Conservation (phyloP, 2,329 filamentous ascomycete species). For the Hypoxylon sp. region DNA sequence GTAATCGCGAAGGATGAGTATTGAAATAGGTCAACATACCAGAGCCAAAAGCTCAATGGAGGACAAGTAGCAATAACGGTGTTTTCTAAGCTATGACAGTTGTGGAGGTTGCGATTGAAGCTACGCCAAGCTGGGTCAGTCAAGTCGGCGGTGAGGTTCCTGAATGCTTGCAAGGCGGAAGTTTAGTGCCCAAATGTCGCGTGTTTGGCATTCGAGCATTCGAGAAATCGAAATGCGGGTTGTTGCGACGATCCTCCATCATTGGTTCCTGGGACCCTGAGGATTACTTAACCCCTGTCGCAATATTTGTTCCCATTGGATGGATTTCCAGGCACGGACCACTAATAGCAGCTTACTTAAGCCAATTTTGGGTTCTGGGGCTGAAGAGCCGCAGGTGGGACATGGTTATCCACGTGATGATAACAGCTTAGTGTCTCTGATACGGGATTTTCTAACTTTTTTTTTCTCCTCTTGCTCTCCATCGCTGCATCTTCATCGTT, state of each 20-base stretch:
- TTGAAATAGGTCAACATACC: conserved; percentile 21
- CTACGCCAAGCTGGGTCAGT: conserved; percentile 1
- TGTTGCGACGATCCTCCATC: conserved; percentile 7
- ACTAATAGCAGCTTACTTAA: conserved; percentile 13
- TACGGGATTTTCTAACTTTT: conserved; percentile 27
- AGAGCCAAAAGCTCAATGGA: conserved; percentile 7
- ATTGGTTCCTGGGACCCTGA: conserved; percentile 37
- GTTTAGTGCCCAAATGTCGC: conserved; percentile 41
- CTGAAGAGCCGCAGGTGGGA: conserved; percentile 39
- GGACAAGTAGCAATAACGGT: not conserved
- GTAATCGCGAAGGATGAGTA: not conserved
- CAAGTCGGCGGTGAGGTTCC: conserved; percentile 15
- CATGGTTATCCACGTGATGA: conserved; percentile 35
- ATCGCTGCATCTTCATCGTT: not conserved
- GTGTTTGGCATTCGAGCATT: conserved; percentile 28
- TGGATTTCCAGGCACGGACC: not conserved
- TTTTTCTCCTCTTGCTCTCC: conserved; percentile 20
- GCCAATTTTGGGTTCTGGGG: conserved; percentile 20
- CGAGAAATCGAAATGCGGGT: conserved; percentile 18
- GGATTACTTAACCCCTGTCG: conserved; percentile 18
- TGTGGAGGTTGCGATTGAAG: conserved; percentile 3
- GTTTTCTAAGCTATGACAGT: not conserved
- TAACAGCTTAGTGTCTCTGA: conserved; percentile 29
- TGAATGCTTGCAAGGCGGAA: conserved; percentile 9
- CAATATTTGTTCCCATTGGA: conserved; percentile 14